These are phyloP conservation scores for Cordyceps pruinosa DNA, from an alignment of 2,329 filamentous ascomycete species.

Conservation along the genomic window DNA sequence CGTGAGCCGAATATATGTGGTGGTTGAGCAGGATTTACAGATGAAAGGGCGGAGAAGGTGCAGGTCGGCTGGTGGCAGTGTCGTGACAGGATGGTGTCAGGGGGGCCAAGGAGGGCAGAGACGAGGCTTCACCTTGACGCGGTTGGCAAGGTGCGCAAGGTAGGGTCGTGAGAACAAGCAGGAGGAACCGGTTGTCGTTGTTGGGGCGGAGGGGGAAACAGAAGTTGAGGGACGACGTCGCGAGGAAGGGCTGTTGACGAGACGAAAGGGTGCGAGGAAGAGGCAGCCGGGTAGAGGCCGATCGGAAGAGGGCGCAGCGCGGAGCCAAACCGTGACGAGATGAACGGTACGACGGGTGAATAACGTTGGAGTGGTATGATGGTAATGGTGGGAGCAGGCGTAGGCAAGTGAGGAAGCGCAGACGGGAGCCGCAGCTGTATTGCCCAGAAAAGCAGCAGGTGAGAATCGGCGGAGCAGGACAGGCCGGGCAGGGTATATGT, in stretches of 20 bases:
- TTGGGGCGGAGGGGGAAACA: not conserved
- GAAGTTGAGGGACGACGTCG: not conserved
- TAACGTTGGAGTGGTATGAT: not conserved
- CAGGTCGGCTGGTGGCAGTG: not conserved
- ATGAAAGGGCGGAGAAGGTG: slow-evolving; percentile 1
- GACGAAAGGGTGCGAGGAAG: not conserved
- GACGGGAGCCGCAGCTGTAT: not conserved
- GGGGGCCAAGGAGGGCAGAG: not conserved
- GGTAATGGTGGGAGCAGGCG: not conserved
- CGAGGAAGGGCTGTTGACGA: not conserved
- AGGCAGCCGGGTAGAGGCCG: not conserved
- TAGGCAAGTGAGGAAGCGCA: not conserved
- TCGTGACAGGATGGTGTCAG: not conserved
- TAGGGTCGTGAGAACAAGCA: not conserved
- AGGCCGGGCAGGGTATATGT: slow-evolving; percentile 9
- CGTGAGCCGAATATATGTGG: not conserved
- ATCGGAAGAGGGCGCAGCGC: slow-evolving; percentile 1
- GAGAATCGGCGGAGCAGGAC: not conserved
- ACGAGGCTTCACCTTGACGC: not conserved
- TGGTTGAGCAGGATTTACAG: not conserved
- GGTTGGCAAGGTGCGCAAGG: not conserved
- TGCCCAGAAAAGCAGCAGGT: not conserved
- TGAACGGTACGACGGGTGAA: not conserved
- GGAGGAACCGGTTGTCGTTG: not conserved
- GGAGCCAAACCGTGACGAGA: slow-evolving; percentile 5